Percentiles rank a stretch among this genome's conserved stretches.
Conservation (phyloP, 768 basidiomycete genomes). For the Dacryopinax spathularia region DNA sequence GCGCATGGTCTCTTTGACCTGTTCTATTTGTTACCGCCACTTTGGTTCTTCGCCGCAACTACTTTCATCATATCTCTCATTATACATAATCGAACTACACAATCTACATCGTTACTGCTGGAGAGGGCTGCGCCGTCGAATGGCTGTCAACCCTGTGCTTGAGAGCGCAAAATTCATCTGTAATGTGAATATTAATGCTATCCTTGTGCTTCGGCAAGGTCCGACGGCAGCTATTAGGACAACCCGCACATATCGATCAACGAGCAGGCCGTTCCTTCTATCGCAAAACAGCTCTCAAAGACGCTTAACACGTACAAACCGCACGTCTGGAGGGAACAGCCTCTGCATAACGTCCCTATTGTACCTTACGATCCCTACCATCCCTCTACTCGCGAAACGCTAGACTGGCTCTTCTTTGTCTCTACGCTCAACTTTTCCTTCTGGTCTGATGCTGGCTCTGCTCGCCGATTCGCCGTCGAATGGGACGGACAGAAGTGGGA, state of each 20-base stretch:
- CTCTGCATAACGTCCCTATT: slow-evolving; percentile 56
- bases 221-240: not conserved
- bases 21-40: not conserved
- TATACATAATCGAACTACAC: not conserved
- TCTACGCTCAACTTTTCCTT: slow-evolving; percentile 79
- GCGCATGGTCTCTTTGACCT: not conserved
- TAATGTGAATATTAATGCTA: slow-evolving; percentile 18
- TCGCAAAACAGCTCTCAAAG: slow-evolving; percentile 42
- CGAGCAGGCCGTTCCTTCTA: slow-evolving; percentile 36
- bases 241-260: slow-evolving; percentile 38
- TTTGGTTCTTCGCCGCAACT: not conserved
- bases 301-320: slow-evolving; percentile 55
- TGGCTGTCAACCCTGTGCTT: slow-evolving; percentile 42
- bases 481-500: slow-evolving; percentile 59
- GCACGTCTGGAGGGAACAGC: slow-evolving; percentile 65
- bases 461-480: slow-evolving; percentile 52
- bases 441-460: slow-evolving; percentile 61
- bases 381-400: slow-evolving; percentile 39
- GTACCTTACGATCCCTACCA: slow-evolving; percentile 44
- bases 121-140: not conserved
- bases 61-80: not conserved
- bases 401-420: slow-evolving; percentile 83
- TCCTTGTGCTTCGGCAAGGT: slow-evolving; percentile 16
- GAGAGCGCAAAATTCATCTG: slow-evolving; percentile 43
- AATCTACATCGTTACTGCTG: not conserved